A percentile compares a stretch with the other conserved stretches of the same genome.
These are phyloP conservation scores for Metarhizium rileyi DNA, from an alignment of 2,329 filamentous ascomycete genomes.

Conservation along the genomic window DNA sequence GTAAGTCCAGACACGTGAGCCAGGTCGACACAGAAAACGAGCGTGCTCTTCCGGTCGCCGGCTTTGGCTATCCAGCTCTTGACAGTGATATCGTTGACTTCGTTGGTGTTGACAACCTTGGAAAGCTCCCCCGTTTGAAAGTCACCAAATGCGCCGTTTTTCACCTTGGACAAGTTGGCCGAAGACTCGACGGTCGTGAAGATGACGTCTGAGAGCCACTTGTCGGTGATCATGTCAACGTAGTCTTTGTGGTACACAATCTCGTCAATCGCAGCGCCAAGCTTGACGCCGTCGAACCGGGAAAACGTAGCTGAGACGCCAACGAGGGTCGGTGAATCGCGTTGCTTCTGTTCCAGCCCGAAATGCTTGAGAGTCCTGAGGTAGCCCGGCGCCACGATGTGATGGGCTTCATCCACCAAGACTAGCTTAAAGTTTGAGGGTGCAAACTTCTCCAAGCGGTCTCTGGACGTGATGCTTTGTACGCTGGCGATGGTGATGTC, in stretches of 20 bases:
- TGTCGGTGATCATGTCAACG: conserved; percentile 65
- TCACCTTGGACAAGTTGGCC: conserved; percentile 66
- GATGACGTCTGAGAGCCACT: conserved; percentile 84
- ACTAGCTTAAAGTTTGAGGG: conserved; percentile 75
- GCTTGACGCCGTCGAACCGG: conserved; percentile 70
- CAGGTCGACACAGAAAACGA: conserved; percentile 91
- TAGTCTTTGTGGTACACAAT: conserved; percentile 87
- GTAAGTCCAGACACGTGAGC: conserved; percentile 71
- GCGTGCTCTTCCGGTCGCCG: conserved; percentile 63
- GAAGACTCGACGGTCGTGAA: conserved; percentile 87
- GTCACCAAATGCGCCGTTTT: conserved; percentile 55
- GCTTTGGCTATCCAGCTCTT: conserved; percentile 79
- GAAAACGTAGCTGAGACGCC: conserved; percentile 80
- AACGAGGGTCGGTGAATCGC: conserved; percentile 54
- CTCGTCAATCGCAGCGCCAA: conserved; percentile 82
- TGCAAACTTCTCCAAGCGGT: conserved; percentile 75
- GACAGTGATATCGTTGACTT: conserved; percentile 76
- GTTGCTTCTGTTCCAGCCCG: conserved; percentile 43
- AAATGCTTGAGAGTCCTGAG: conserved; percentile 71
- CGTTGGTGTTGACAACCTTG: conserved; percentile 67
- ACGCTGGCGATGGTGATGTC: conserved; percentile 94
- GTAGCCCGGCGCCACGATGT: conserved; percentile 82
- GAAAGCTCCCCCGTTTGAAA: conserved; percentile 74
- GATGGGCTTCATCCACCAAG: conserved; percentile 92
- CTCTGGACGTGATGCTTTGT: conserved; percentile 68